These are phyloP conservation scores for Piloderma croceum DNA, from an alignment of 768 basidiomycete species.

Conservation along the genomic window DNA sequence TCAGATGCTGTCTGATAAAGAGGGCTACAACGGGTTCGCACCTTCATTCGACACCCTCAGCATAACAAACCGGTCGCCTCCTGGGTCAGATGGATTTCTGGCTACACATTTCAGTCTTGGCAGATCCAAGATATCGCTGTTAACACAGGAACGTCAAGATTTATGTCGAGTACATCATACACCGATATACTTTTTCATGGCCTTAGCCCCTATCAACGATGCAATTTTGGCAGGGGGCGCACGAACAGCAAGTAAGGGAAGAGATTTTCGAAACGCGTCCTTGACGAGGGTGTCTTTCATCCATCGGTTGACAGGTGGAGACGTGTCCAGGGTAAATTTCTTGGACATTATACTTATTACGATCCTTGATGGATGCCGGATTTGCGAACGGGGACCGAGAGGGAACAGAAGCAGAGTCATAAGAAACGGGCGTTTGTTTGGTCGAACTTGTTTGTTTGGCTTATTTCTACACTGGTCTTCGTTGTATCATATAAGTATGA, in stretches of 20 bases:
- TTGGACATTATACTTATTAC: no score
- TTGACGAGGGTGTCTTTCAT: slow-evolving; percentile 54
- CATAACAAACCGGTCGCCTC: slow-evolving; percentile 59
- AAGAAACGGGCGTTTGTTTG: no score
- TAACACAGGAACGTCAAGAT: slow-evolving; percentile 4
- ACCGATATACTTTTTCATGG: slow-evolving; percentile 51
- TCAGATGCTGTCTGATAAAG: slow-evolving; percentile 1
- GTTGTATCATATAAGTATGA: slow-evolving; percentile 15
- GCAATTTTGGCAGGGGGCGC: slow-evolving; percentile 54
- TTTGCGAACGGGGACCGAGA: neutral
- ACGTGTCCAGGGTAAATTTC: slow-evolving; percentile 32
- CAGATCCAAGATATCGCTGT: slow-evolving; percentile 60
- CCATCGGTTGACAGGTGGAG: slow-evolving; percentile 47
- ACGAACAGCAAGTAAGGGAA: slow-evolving; percentile 65
- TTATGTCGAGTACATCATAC: neutral
- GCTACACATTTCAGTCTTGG: slow-evolving; percentile 63
- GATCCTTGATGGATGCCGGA: neutral
- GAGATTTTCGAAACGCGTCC: slow-evolving; percentile 53
- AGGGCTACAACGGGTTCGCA: slow-evolving; percentile 27
- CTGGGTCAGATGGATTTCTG: slow-evolving; percentile 40
- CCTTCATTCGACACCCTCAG: slow-evolving; percentile 57
- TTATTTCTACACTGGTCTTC: slow-evolving; percentile 20
- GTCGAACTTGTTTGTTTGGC: slow-evolving; percentile 9
- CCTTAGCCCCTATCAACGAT: slow-evolving; percentile 47
- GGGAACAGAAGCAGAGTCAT: neutral